Evolutionary conservation across 371 early-diverging fungal species (phyloP).

Genomic region (Umbelopsis sp.): DNA sequence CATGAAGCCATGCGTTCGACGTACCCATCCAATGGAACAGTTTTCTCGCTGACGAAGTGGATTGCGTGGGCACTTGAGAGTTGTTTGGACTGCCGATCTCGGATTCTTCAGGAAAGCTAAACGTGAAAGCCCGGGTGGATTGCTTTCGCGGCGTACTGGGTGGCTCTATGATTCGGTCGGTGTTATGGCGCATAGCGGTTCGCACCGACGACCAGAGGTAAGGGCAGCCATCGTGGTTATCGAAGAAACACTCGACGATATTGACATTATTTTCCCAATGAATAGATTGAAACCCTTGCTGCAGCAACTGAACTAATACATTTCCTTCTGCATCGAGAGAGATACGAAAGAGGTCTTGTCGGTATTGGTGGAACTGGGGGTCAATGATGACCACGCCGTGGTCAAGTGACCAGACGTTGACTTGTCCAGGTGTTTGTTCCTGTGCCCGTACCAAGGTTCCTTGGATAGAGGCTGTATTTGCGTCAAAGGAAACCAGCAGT

Average conservation of each 20-base stretch:
- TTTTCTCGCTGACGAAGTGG: not conserved
- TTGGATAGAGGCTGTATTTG: not conserved
- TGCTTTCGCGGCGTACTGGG: not conserved
- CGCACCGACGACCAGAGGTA: slow-evolving; percentile 6
- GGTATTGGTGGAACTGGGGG: not conserved
- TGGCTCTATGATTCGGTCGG: not conserved
- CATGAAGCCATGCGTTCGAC: not conserved
- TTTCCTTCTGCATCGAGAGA: not conserved
- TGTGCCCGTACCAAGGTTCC: not conserved
- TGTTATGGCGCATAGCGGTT: not conserved
- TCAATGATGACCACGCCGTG: slow-evolving; percentile 1
- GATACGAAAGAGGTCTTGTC: slow-evolving; percentile 2
- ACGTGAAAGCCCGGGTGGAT: not conserved
- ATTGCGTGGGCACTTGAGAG: not conserved
- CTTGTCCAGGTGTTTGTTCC: not conserved
- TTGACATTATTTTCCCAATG: not conserved
- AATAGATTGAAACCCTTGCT: not conserved
- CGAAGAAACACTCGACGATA: not conserved
- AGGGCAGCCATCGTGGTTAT: not conserved
- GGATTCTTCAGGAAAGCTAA: not conserved
- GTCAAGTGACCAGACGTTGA: slow-evolving; percentile 13
- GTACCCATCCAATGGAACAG: slow-evolving; percentile 1
- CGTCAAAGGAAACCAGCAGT: not conserved
- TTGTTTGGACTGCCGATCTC: not conserved
- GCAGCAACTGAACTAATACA: not conserved